A percentile compares a stretch with the other conserved stretches of the same genome.
Conservation (phyloP, 1,284 basidiomycete genomes). For the Naganishia liquefaciens region DNA sequence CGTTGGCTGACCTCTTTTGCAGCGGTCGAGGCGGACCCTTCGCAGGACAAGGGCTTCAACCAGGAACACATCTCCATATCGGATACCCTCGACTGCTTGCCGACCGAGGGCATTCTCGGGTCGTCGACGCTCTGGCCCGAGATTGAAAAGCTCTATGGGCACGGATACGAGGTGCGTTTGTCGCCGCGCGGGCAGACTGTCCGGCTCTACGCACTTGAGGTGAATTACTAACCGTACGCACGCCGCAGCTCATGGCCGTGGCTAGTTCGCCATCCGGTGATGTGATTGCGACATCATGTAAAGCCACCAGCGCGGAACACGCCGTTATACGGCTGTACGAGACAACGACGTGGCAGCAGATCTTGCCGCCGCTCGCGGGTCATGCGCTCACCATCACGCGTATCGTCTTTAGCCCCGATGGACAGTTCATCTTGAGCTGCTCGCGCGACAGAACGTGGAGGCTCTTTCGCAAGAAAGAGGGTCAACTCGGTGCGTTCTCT, state of each 20-base stretch:
- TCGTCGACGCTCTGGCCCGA: conserved; percentile 94
- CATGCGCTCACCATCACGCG: conserved; percentile 88
- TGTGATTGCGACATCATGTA: conserved; percentile 88
- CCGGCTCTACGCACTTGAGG: no score
- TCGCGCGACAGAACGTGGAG: conserved; percentile 92
- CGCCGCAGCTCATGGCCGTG: conserved; percentile 68
- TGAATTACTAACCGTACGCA: no score
- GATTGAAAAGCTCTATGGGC: conserved; percentile 94
- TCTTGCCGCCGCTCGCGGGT: conserved; percentile 73
- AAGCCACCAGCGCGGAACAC: conserved; percentile 81
- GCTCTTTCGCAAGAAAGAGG: conserved; percentile 62
- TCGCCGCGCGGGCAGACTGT: not conserved
- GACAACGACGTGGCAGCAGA: conserved; percentile 66
- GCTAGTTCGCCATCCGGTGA: conserved; percentile 68
- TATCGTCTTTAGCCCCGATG: conserved; percentile 83
- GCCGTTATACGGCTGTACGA: conserved; percentile 85
- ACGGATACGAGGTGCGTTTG: conserved; percentile 84
- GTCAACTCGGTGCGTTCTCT: conserved; percentile 51
- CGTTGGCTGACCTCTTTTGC: not conserved
- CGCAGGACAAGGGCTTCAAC: conserved; percentile 40
- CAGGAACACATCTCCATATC: conserved; percentile 52
- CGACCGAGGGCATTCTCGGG: conserved; percentile 65
- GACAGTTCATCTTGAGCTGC: conserved; percentile 74
- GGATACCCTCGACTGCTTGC: conserved; percentile 51
- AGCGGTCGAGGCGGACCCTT: conserved; percentile 28